A percentile compares a stretch with the other conserved stretches of the same genome.
Evolutionary conservation across 2,329 filamentous ascomycete species (phyloP).

Genomic region (Sporothrix pallida): DNA sequence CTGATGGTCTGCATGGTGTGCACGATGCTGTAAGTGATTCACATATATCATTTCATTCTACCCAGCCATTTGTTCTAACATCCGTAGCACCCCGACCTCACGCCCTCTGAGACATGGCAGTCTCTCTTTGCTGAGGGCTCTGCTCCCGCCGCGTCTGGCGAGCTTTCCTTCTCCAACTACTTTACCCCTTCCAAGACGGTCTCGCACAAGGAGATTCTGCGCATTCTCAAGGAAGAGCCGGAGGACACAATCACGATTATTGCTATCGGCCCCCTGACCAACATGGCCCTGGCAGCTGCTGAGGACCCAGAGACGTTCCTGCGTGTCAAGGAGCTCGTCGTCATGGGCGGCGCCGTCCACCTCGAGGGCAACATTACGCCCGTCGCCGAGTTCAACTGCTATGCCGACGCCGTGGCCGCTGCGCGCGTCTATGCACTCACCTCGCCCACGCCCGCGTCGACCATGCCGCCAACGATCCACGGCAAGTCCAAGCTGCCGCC

Average conservation of each 20-base stretch:
- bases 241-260: constrained; percentile 86
- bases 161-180: constrained; percentile 58
- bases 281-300: constrained; percentile 84
- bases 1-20: constrained; percentile 77
- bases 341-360: constrained; percentile 91
- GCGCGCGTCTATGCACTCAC: constrained; percentile 80
- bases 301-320: constrained; percentile 90
- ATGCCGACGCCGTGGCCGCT: constrained; percentile 80
- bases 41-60: not conserved
- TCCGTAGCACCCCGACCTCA: constrained; percentile 69
- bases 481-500: constrained; percentile 58
- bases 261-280: constrained; percentile 90
- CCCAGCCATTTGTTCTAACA: not conserved
- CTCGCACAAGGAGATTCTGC: constrained; percentile 87
- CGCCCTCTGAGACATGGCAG: constrained; percentile 75
- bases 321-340: constrained; percentile 84
- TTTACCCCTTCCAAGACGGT: constrained; percentile 78
- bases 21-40: constrained; percentile 59
- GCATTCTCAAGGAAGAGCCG: constrained; percentile 80
- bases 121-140: constrained; percentile 62
- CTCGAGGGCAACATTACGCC: constrained; percentile 83
- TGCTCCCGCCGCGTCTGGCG: constrained; percentile 44
- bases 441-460: constrained; percentile 73
- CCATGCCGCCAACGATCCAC: constrained; percentile 73
- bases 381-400: constrained; percentile 92